These are phyloP conservation scores for Uncinocarpus reesii DNA, from an alignment of 2,329 filamentous ascomycete species.

Conservation along the genomic window DNA sequence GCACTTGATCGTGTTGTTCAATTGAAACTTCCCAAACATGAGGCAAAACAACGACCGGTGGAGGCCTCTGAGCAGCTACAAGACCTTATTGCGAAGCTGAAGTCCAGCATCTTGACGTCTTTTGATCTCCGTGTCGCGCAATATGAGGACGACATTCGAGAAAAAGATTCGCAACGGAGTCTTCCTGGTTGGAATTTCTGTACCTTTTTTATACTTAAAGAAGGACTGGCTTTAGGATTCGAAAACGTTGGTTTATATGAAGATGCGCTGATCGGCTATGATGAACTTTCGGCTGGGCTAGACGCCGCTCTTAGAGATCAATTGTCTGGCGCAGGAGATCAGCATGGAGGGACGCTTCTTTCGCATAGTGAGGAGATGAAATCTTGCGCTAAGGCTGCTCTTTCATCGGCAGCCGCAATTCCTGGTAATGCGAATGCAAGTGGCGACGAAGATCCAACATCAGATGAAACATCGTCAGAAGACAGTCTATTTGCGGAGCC, in stretches of 20 bases:
- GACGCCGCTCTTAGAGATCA: constrained; percentile 74
- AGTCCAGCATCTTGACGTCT: constrained; percentile 72
- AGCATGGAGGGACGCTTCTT: constrained; percentile 63
- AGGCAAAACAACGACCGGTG: constrained; percentile 56
- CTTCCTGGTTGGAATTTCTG: constrained; percentile 98
- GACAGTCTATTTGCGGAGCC: constrained; percentile 25
- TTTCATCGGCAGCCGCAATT: constrained; percentile 29
- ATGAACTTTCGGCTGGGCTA: constrained; percentile 80
- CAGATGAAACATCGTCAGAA: constrained; percentile 23
- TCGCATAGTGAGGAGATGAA: constrained; percentile 64
- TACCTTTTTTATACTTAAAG: constrained; percentile 96
- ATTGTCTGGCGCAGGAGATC: constrained; percentile 48
- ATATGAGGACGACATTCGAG: constrained; percentile 94
- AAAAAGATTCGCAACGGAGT: constrained; percentile 76
- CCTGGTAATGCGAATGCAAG: background rate
- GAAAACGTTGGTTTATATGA: constrained; percentile 94
- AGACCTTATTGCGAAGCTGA: constrained; percentile 76
- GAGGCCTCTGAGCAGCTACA: constrained; percentile 75
- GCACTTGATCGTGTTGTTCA: constrained; percentile 71
- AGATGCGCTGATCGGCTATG: constrained; percentile 87
- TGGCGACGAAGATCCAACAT: constrained; percentile 22
- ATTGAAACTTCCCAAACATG: constrained; percentile 56
- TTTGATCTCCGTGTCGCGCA: constrained; percentile 86
- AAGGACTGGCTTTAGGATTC: constrained; percentile 84
- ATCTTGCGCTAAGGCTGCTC: constrained; percentile 45